Percentiles rank a stretch among this genome's conserved stretches.
phyloP scores from a whole-genome alignment of 768 basidiomycete genomes.

The Russula olivacea region DNA sequence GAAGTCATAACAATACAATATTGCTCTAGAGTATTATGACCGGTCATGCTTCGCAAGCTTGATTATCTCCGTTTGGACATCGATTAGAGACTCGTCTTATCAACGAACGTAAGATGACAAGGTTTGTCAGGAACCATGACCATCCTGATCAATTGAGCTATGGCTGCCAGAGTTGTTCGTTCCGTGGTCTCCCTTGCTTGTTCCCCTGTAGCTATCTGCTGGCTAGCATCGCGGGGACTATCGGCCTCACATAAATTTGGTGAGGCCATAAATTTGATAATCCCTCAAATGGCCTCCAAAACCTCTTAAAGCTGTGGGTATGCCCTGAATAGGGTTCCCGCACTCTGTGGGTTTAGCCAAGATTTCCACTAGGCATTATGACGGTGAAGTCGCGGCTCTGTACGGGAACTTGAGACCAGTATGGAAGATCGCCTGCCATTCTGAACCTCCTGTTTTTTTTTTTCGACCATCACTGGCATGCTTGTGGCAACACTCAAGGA shows the following conservation, averaged over 20 bases:
- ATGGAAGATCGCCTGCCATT: not conserved
- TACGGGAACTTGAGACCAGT: not conserved
- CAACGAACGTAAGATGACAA: not conserved
- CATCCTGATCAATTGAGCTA: not conserved
- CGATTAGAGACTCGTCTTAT: not conserved
- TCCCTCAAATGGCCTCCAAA: not conserved
- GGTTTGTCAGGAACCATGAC: not conserved
- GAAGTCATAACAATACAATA: no score
- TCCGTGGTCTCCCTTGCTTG: not conserved
- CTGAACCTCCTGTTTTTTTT: not conserved
- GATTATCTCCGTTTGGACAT: conserved; percentile 1
- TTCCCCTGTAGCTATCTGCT: not conserved
- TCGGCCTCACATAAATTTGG: no score
- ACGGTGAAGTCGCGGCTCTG: not conserved
- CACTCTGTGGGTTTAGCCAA: not conserved
- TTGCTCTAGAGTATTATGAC: no score
- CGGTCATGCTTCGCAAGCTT: no score
- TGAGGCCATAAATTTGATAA: not conserved
- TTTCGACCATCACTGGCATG: conserved; percentile 12
- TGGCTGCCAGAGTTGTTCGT: not conserved
- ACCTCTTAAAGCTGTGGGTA: not conserved
- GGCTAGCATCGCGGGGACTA: not conserved
- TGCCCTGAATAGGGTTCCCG: not conserved
- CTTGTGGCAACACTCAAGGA: conserved; percentile 17
- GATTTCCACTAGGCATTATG: not conserved